A percentile compares a stretch with the other conserved stretches of the same genome.
Conservation (phyloP, 108 stramenopile genomes). For the Cyclotella choctawhatcheeana region DNA sequence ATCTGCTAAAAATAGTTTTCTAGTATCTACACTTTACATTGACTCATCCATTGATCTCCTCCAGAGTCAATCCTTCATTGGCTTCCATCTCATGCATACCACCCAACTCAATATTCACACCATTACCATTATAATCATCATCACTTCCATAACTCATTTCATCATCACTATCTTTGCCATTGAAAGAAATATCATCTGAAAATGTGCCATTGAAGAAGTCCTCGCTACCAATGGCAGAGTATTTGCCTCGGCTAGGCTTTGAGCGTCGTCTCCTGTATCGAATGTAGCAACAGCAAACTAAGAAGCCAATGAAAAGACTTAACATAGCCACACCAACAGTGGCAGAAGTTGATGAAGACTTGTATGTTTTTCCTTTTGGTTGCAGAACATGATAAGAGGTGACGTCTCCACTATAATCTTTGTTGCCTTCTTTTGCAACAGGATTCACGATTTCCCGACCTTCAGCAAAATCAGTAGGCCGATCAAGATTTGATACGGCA, state of each 20-base stretch:
- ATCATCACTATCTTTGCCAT: conserved; percentile 36
- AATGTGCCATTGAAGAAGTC: conserved; percentile 52
- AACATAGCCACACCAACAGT: background rate
- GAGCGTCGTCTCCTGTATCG: conserved; percentile 18
- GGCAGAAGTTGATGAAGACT: background rate
- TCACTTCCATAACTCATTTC: conserved; percentile 24
- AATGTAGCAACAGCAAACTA: conserved; percentile 28
- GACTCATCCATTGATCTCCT: conserved; percentile 36
- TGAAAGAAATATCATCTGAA: conserved; percentile 45
- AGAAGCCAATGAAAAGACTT: conserved; percentile 15
- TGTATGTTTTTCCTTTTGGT: conserved; percentile 2
- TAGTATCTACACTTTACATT: too few species aligned
- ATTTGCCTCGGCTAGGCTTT: conserved; percentile 17
- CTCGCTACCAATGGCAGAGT: conserved; percentile 35
- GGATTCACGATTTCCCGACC: too few species aligned
- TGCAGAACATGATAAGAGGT: conserved; percentile 21
- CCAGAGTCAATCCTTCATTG: conserved; percentile 39
- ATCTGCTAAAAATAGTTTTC: too few species aligned
- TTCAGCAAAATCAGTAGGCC: background rate
- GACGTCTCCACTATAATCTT: background rate
- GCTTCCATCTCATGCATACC: conserved; percentile 27
- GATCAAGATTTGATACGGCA: background rate
- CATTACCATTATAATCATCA: conserved; percentile 18
- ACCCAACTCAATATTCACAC: conserved; percentile 26
- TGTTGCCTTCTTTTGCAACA: conserved; percentile 1